Evolutionary conservation across 129 eudicot genomes (phyloP).

Genomic region (Artemisia annua): DNA sequence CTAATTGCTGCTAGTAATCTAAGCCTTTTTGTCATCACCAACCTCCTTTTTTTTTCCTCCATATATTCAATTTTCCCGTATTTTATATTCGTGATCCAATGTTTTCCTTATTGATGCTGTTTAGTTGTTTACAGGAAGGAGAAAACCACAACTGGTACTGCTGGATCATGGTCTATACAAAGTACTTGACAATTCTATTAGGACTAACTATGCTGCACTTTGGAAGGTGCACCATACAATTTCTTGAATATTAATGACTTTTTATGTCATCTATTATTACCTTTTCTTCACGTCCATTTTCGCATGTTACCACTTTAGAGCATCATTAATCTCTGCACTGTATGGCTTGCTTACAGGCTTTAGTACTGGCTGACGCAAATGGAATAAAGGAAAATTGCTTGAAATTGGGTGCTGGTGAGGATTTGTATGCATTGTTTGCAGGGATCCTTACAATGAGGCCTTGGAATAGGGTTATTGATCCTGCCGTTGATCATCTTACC

Average conservation of each 20-base stretch:
- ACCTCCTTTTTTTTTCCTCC: not conserved
- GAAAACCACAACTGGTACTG: conserved; percentile 82
- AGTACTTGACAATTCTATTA: conserved; percentile 61
- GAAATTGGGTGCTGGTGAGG: conserved; percentile 93
- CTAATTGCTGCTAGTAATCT: not conserved
- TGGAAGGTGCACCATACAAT: conserved; percentile 68
- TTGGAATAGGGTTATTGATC: conserved; percentile 82
- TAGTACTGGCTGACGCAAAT: conserved; percentile 77
- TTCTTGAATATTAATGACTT: not conserved
- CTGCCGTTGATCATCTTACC: conserved; percentile 87
- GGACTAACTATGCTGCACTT: conserved; percentile 82
- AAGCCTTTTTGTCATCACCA: not conserved
- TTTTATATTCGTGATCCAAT: too few species aligned
- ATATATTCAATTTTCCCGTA: not conserved
- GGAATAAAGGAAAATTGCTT: conserved; percentile 72
- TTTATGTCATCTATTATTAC: not conserved
- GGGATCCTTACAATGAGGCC: conserved; percentile 97
- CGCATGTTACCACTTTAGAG: not conserved
- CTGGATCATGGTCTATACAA: conserved; percentile 97
- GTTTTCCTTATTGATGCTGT: not conserved
- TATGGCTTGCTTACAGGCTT: conserved; percentile 51
- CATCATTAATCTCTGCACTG: not conserved
- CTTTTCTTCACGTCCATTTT: too few species aligned
- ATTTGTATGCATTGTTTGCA: conserved; percentile 84
- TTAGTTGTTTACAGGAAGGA: conserved; percentile 49